These are phyloP conservation scores for Prunus mume DNA, from an alignment of 306 rosid genomes.

Conservation along the genomic window DNA sequence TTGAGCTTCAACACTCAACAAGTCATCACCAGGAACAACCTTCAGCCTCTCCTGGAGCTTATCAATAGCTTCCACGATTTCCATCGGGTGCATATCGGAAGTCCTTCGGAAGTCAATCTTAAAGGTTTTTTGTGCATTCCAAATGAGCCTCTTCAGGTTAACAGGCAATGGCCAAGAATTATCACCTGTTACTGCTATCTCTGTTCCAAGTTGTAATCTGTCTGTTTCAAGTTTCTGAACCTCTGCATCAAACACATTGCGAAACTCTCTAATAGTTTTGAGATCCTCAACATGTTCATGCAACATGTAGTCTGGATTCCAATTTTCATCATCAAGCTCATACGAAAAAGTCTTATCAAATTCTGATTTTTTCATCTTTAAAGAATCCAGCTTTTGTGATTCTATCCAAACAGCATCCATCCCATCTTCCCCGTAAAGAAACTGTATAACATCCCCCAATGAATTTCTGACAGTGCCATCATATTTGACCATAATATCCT, in stretches of 20 bases:
- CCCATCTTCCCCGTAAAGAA: constrained; percentile 98
- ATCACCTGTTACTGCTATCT: constrained; percentile 83
- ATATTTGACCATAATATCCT: constrained; percentile 98
- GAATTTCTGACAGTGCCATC: constrained; percentile 99
- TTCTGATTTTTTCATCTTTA: constrained; percentile 86
- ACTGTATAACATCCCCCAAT: constrained; percentile 95
- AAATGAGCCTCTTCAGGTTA: constrained; percentile 91
- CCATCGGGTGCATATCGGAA: constrained; percentile 99
- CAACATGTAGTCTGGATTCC: constrained; percentile 96
- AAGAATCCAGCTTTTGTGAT: constrained; percentile 88
- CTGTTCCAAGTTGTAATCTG: constrained; percentile 81
- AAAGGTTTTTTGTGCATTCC: constrained; percentile 96
- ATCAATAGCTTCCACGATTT: constrained; percentile 97
- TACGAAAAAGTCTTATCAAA: constrained; percentile 79
- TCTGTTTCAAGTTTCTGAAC: constrained; percentile 86
- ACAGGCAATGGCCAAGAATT: constrained; percentile 92
- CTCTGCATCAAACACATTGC: constrained; percentile 96
- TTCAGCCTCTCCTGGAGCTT: constrained; percentile 94
- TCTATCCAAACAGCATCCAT: constrained; percentile 99
- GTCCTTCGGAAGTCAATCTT: constrained; percentile 94
- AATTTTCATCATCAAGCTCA: constrained; percentile 87
- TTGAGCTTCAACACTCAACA: constrained; percentile 90
- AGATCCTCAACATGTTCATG: constrained; percentile 94
- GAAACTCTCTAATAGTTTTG: constrained; percentile 92
- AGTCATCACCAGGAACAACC: constrained; percentile 97